A percentile compares a stretch with the other conserved stretches of the same genome.
These are phyloP conservation scores for Calendula officinalis DNA, from an alignment of 129 eudicot species.

Conservation along the genomic window DNA sequence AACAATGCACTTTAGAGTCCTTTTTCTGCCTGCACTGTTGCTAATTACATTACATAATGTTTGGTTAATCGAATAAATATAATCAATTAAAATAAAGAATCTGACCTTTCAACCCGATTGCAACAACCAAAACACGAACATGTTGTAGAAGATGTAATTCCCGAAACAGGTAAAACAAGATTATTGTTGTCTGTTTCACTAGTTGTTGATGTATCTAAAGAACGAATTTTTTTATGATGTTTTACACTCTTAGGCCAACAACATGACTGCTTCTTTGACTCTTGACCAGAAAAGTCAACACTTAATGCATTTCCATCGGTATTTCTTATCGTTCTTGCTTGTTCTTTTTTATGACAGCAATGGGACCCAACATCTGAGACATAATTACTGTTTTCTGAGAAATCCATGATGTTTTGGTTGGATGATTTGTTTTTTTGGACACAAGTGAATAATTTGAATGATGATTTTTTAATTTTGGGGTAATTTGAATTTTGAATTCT, in stretches of 20 bases:
- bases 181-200: conserved; percentile 33
- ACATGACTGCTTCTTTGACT: conserved; percentile 42
- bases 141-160: conserved; percentile 31
- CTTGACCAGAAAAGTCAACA: conserved; percentile 35
- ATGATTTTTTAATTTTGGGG: conserved; percentile 42
- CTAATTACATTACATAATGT: conserved; percentile 12
- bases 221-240: conserved; percentile 39
- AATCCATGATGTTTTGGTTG: conserved; percentile 34
- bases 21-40: conserved; percentile 34
- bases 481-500: conserved; percentile 47
- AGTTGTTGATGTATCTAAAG: conserved; percentile 37
- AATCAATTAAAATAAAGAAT: conserved; percentile 2
- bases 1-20: conserved; percentile 60
- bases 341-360: conserved; percentile 40
- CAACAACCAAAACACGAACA: conserved; percentile 37
- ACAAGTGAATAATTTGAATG: conserved; percentile 66
- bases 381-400: conserved; percentile 33
- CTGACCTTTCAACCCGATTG: conserved; percentile 42
- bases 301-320: conserved; percentile 79
- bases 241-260: conserved; percentile 38
- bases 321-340: conserved; percentile 57
- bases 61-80: conserved; percentile 3
- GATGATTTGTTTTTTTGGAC: conserved; percentile 41
- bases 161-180: conserved; percentile 39
- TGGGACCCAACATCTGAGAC: conserved; percentile 46